Evolutionary conservation across 2,329 filamentous ascomycete genomes (phyloP), one percentile per base, ranked within the genome.

Genomic region (Seiridium cupressi): DNA sequence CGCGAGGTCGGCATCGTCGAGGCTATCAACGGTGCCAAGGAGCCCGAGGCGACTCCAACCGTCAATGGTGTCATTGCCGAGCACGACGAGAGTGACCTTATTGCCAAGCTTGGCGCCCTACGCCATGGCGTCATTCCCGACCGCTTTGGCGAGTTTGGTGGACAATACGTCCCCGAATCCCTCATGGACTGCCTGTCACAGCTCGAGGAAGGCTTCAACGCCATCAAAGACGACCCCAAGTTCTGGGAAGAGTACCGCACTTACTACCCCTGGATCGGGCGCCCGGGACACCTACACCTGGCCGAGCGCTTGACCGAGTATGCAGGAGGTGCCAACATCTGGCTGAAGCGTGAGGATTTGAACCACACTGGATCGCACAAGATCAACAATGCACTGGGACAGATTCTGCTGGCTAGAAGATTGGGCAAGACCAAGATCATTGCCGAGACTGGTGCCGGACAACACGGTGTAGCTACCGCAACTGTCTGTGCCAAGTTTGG

Each of bases 301-400:
- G 95, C 95, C 1, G 88, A 95, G 67, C 88, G 93, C 57, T 80
- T 99, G 65, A 98, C 94, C 0, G 89, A 96, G 72, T 81, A 94
- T 70, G 93, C 92, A 53, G 92, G 93, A 32, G 95, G 95, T 62
- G 94, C 95, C 54, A 96, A 93, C 72, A 96, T 99, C 79, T 99
- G 94, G 89, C 80, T 99, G 67, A 99, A 99, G 85, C 88, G 95
- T 69, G 95, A 99, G 78, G 95, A 99, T 74, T 81, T 98, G 60
- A 98, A 98, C 78, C 95, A 99, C 75, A 98, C 95, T 7, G 95
- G 95, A 66, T 96, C 91, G 64, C 95, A 99, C 84, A 99, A 99
- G 85, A 98, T 99, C 82, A 99, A 99, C 82, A 99, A 99, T 70
- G 95, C 95, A 0, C 81, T 99, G 7, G 95, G 95, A 2, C 95